Percentiles rank a stretch among this genome's conserved stretches.
These are phyloP conservation scores for Sarocladium brachiariae DNA, from an alignment of 2,329 filamentous ascomycete species.

Conservation along the genomic window DNA sequence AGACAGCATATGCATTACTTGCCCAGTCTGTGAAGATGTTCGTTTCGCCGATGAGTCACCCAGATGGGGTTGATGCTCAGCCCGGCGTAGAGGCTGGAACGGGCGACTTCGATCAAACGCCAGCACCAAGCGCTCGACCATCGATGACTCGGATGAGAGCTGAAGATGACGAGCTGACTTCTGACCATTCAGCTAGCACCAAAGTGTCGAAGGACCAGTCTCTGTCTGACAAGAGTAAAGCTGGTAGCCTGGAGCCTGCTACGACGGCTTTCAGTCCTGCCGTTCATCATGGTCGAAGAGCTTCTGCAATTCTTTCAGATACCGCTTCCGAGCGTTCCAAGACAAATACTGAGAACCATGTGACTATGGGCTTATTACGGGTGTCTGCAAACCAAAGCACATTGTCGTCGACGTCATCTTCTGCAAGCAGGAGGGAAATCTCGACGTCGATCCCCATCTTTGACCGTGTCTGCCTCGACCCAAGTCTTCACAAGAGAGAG, in stretches of 20 bases:
- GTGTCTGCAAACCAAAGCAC: background rate
- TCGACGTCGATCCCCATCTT: background rate
- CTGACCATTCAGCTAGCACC: background rate
- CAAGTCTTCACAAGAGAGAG: constrained; percentile 12
- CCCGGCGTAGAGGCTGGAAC: constrained; percentile 14
- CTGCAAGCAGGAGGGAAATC: background rate
- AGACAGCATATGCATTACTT: background rate
- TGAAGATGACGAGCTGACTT: constrained; percentile 7
- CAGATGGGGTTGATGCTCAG: constrained; percentile 1
- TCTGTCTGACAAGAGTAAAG: background rate
- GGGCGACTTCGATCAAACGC: constrained; percentile 26
- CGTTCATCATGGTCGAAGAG: background rate
- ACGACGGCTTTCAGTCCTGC: background rate
- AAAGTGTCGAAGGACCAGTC: background rate
- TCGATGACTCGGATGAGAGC: constrained; percentile 19
- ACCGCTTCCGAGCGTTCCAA: constrained; percentile 10
- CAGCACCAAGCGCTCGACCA: constrained; percentile 23
- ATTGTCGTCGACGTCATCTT: background rate
- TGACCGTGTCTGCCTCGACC: constrained; percentile 13
- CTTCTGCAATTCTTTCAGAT: background rate
- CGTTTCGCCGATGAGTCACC: background rate
- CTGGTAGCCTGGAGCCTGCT: background rate
- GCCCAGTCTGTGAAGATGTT: background rate
- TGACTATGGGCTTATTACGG: background rate
- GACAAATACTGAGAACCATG: background rate